Percentiles rank a stretch among this genome's conserved stretches.
These are phyloP conservation scores for Cladosporium halotolerans DNA, from an alignment of 2,329 filamentous ascomycete species.

Conservation along the genomic window DNA sequence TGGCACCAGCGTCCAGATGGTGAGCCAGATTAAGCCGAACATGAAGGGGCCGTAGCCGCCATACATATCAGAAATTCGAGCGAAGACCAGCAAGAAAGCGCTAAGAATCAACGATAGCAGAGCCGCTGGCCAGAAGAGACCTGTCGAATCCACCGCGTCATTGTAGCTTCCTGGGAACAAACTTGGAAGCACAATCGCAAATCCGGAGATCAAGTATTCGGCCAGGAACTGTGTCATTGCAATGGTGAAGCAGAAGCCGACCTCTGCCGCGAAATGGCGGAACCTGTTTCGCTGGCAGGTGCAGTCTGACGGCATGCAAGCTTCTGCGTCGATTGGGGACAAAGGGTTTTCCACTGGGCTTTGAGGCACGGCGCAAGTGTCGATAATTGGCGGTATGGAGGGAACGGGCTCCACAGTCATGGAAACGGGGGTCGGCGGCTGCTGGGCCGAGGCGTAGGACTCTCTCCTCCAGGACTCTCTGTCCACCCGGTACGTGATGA, in stretches of 20 bases:
- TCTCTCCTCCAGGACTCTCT: slow-evolving; percentile 13
- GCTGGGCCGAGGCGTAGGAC: not conserved
- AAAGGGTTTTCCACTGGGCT: not conserved
- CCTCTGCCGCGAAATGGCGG: slow-evolving; percentile 26
- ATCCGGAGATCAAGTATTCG: slow-evolving; percentile 34
- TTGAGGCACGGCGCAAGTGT: not conserved
- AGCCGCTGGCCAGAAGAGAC: slow-evolving; percentile 32
- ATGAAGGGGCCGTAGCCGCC: slow-evolving; percentile 32
- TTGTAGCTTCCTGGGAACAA: slow-evolving; percentile 17
- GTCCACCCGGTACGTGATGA: slow-evolving; percentile 29
- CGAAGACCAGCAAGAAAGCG: slow-evolving; percentile 29
- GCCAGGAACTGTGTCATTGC: slow-evolving; percentile 32
- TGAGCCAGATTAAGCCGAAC: slow-evolving; percentile 30
- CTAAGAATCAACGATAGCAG: slow-evolving; percentile 30
- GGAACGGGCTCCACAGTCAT: not conserved
- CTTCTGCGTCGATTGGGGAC: not conserved
- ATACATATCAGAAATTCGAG: slow-evolving; percentile 31
- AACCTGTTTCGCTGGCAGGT: slow-evolving; percentile 18
- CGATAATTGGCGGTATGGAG: not conserved
- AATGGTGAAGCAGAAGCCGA: slow-evolving; percentile 32
- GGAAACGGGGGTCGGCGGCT: not conserved
- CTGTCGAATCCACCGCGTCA: slow-evolving; percentile 14
- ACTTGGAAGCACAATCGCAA: slow-evolving; percentile 30
- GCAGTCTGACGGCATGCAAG: not conserved
- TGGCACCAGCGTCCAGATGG: slow-evolving; percentile 30